phyloP scores from a whole-genome alignment of 495 filamentous ascomycete species.

The Penicillium dipodomyicola region DNA sequence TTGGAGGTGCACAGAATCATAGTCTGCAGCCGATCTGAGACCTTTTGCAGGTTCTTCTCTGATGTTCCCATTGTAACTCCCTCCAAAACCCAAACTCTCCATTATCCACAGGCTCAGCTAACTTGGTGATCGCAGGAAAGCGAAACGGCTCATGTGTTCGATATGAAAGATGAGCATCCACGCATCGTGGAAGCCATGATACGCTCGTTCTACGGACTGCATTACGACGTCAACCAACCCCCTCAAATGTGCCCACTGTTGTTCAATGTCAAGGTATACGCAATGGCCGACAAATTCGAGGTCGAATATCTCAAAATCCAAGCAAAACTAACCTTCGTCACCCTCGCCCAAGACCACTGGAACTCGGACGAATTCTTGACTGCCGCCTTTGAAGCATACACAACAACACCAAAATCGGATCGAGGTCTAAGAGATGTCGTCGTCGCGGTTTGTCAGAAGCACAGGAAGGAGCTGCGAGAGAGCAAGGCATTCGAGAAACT shows the following conservation, averaged over 20 bases:
- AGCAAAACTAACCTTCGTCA: constrained; percentile 35
- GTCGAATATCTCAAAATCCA: constrained; percentile 36
- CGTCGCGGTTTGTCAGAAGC: constrained; percentile 13
- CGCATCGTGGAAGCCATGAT: constrained; percentile 36
- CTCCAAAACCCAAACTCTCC: background rate
- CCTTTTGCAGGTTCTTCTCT: background rate
- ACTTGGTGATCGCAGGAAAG: background rate
- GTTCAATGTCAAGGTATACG: constrained; percentile 39
- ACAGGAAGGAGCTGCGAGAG: constrained; percentile 13
- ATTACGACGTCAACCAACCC: constrained; percentile 32
- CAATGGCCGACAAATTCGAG: constrained; percentile 43
- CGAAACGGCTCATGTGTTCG: background rate
- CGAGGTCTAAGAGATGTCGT: constrained; percentile 36
- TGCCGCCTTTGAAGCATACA: constrained; percentile 34
- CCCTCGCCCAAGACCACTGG: constrained; percentile 20
- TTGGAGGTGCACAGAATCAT: background rate
- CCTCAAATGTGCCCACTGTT: constrained; percentile 24
- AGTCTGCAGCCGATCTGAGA: background rate
- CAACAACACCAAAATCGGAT: constrained; percentile 26
- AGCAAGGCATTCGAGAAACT: constrained; percentile 16
- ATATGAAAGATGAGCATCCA: constrained; percentile 22
- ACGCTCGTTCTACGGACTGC: constrained; percentile 3
- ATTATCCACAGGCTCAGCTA: background rate
- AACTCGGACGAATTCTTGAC: constrained; percentile 26
- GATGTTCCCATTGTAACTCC: background rate